Base-by-base conservation (phyloP, 148 eudicot genomes). In the Gaultheria prostrata region DNA sequence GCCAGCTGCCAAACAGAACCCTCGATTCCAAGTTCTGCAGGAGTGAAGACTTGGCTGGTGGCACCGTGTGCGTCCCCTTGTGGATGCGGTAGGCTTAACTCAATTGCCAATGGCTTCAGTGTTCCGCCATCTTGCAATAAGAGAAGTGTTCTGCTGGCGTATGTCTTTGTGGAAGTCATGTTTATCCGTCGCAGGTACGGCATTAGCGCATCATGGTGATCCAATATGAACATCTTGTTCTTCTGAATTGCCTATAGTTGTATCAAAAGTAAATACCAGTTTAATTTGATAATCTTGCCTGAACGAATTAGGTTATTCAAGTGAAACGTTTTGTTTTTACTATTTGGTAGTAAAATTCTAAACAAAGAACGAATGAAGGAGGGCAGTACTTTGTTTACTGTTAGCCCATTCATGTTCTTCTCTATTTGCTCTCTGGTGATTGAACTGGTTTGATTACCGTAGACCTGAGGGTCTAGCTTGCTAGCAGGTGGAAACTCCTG, bases 401-500 rank as follows among this genome's bases (percentile, higher is more conserved):
- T 86, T 35, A 85, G 90, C 18, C 98, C 98, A 70, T 92, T 89
- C 97, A 96, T 92, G 85, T 90, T 85, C 79, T 87, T 85, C 86
- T 93, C 94, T 4, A 94, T 82, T 17, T 91, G 91, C 80, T 91
- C 92, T 83, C 76, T 86, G 77, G 92, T 96, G 57, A 96, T 92
- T 54, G 90, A 82, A 78, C 99, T 96, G 46, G 86, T 89, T 84
- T 94, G 99, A 75, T 96, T 82, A 39, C 99, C 98, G 77, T 92
- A 96, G 69, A 85, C 53, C 59, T 76, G 45, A 5, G 86, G 85
- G 65, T 96, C 93, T 73, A 96, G 87, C 90, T 89, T 92, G 90
- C 98, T 94, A 56, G 86, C 83, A 0, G 98, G 98, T 21, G 99
- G 98, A 67, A 96, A 96, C 78, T 90, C 94, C 98, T 96, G 92